These are phyloP conservation scores for Chaetomium olivaceum DNA, from an alignment of 2,329 filamentous ascomycete genomes.

Conservation along the genomic window DNA sequence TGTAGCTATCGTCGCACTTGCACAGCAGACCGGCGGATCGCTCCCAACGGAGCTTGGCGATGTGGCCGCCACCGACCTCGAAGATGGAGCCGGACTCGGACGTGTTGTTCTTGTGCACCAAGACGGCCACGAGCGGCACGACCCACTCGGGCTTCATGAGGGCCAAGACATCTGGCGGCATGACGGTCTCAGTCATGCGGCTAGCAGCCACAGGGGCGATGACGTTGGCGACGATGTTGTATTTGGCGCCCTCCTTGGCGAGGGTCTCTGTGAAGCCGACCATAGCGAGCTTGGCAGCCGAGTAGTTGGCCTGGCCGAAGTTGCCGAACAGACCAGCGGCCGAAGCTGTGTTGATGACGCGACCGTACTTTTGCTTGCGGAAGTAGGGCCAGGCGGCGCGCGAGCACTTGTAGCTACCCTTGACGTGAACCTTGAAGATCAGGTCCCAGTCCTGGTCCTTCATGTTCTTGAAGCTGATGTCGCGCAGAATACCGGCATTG, in stretches of 20 bases:
- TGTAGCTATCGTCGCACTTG: slow-evolving; percentile 85
- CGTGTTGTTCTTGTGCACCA: slow-evolving; percentile 83
- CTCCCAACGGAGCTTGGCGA: slow-evolving; percentile 95
- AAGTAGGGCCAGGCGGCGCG: slow-evolving; percentile 96
- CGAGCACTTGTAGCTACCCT: slow-evolving; percentile 92
- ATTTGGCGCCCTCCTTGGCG: slow-evolving; percentile 95
- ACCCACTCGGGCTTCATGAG: slow-evolving; percentile 91
- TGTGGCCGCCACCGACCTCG: slow-evolving; percentile 88
- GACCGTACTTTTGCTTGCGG: slow-evolving; percentile 97
- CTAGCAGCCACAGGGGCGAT: slow-evolving; percentile 95
- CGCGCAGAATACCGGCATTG: slow-evolving; percentile 93
- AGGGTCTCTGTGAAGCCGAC: slow-evolving; percentile 98
- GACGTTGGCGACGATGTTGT: slow-evolving; percentile 94
- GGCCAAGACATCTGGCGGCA: slow-evolving; percentile 89
- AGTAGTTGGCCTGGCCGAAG: slow-evolving; percentile 97
- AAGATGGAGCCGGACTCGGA: slow-evolving; percentile 86
- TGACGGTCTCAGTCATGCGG: slow-evolving; percentile 92
- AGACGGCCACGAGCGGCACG: slow-evolving; percentile 84
- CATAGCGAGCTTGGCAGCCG: slow-evolving; percentile 90
- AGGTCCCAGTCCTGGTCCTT: slow-evolving; percentile 96
- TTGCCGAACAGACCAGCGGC: slow-evolving; percentile 92
- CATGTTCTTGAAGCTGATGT: slow-evolving; percentile 98
- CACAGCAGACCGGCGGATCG: slow-evolving; percentile 84
- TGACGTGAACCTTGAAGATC: slow-evolving; percentile 88
- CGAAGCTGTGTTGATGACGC: slow-evolving; percentile 96